Conservation (phyloP, 2,329 filamentous ascomycete genomes). For the Helminthosporium solani region DNA sequence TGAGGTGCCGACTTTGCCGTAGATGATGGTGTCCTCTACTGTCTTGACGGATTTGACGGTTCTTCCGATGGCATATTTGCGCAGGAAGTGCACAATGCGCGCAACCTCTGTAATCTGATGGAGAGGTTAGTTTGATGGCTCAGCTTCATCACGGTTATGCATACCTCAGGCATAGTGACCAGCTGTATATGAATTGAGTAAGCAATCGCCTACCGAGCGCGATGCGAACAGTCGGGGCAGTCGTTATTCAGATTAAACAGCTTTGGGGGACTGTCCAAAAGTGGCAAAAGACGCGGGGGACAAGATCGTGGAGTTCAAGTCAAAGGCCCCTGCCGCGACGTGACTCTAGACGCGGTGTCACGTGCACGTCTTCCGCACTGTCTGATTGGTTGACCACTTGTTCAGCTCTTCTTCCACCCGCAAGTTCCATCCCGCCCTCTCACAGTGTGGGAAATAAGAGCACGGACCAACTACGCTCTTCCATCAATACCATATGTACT, state of each 20-base stretch:
- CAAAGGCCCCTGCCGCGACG: constrained; percentile 16
- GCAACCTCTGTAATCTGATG: constrained; percentile 66
- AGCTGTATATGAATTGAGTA: not conserved
- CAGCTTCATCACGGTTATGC: constrained; percentile 4
- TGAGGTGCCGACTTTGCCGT: constrained; percentile 84
- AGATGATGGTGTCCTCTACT: constrained; percentile 79
- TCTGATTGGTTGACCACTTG: constrained; percentile 24
- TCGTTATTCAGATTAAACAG: too few relatives aligned
- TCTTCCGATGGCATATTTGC: constrained; percentile 80
- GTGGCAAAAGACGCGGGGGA: too few relatives aligned
- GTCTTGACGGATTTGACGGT: constrained; percentile 69
- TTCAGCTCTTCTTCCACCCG: too few relatives aligned
- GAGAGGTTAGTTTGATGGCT: constrained; percentile 10
- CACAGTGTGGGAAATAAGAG: too few relatives aligned
- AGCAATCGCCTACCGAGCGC: too few relatives aligned
- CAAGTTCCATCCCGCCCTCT: too few relatives aligned
- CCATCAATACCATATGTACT: too few relatives aligned
- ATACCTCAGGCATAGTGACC: constrained; percentile 41
- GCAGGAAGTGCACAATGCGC: constrained; percentile 81
- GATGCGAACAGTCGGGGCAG: too few relatives aligned
- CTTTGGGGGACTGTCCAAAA: too few relatives aligned
- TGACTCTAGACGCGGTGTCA: constrained; percentile 26
- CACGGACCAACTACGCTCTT: too few relatives aligned
- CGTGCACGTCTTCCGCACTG: constrained; percentile 24
- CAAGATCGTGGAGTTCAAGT: constrained; percentile 12